These are phyloP conservation scores for Fusarium floridanum DNA, from an alignment of 2,329 filamentous ascomycete species.

Conservation along the genomic window DNA sequence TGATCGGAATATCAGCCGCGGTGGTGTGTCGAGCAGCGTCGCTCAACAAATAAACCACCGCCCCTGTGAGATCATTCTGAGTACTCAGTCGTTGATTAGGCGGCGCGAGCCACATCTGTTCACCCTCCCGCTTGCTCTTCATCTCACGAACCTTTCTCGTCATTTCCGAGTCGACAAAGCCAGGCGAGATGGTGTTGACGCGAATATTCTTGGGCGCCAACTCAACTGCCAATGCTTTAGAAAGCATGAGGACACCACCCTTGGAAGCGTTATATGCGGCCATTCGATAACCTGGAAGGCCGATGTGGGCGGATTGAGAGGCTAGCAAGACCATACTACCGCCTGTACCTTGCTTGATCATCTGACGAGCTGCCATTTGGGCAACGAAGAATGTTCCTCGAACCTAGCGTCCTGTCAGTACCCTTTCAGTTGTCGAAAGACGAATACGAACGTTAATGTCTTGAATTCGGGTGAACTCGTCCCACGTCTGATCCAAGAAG, in stretches of 20 bases:
- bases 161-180: slow-evolving; percentile 55
- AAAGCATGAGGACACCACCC: slow-evolving; percentile 56
- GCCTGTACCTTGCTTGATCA: slow-evolving; percentile 54
- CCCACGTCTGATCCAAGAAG: slow-evolving; percentile 59
- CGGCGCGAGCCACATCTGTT: slow-evolving; percentile 55
- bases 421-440: not conserved
- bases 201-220: slow-evolving; percentile 53
- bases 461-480: slow-evolving; percentile 55
- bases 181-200: slow-evolving; percentile 56
- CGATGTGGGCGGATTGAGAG: slow-evolving; percentile 43
- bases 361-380: slow-evolving; percentile 55
- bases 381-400: slow-evolving; percentile 57
- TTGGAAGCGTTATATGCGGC: slow-evolving; percentile 60
- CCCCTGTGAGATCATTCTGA: slow-evolving; percentile 57
- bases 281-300: slow-evolving; percentile 42
- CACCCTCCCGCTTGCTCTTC: slow-evolving; percentile 51
- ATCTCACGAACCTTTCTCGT: slow-evolving; percentile 47
- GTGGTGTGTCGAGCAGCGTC: slow-evolving; percentile 60
- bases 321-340: slow-evolving; percentile 54
- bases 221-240: slow-evolving; percentile 55
- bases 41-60: slow-evolving; percentile 58
- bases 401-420: slow-evolving; percentile 45
- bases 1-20: slow-evolving; percentile 58
- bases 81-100: slow-evolving; percentile 56
- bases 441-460: slow-evolving; percentile 55